These are phyloP conservation scores for Beta lomatogona DNA, from an alignment of 179 eudicot genomes.

Conservation along the genomic window DNA sequence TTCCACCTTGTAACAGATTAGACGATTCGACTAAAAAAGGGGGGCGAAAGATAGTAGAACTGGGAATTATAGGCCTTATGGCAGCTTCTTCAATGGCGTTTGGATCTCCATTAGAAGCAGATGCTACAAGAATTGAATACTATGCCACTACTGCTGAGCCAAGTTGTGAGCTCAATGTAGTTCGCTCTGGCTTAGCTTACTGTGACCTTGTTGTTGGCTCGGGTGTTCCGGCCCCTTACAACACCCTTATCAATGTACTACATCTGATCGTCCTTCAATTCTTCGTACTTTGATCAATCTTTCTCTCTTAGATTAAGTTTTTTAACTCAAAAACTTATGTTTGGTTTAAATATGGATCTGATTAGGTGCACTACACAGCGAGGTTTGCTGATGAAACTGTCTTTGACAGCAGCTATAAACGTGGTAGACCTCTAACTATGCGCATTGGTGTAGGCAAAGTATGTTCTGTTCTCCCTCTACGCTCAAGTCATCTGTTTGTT, in stretches of 20 bases:
- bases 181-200: conserved; percentile 77
- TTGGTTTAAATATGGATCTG: conserved; percentile 5
- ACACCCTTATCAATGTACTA: conserved; percentile 71
- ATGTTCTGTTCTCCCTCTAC: conserved; percentile 22
- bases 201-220: conserved; percentile 72
- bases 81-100: conserved; percentile 58
- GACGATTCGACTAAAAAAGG: not conserved
- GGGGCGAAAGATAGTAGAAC: conserved; percentile 8
- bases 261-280: not conserved
- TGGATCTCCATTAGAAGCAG: conserved; percentile 54
- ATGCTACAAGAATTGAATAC: conserved; percentile 80
- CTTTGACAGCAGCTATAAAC: conserved; percentile 92
- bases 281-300: too few relatives aligned
- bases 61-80: conserved; percentile 29
- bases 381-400: conserved; percentile 85
- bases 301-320: not conserved
- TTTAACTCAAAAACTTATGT: too few relatives aligned
- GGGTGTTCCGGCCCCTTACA: conserved; percentile 64
- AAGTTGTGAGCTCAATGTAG: conserved; percentile 68
- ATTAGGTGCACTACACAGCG: conserved; percentile 84
- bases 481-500: not conserved
- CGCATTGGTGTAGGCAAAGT: conserved; percentile 90
- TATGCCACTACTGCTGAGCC: conserved; percentile 85
- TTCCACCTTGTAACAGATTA: too few relatives aligned
- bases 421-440: conserved; percentile 86